Conservation (phyloP, 2,329 filamentous ascomycete genomes). For the Claviceps capensis region DNA sequence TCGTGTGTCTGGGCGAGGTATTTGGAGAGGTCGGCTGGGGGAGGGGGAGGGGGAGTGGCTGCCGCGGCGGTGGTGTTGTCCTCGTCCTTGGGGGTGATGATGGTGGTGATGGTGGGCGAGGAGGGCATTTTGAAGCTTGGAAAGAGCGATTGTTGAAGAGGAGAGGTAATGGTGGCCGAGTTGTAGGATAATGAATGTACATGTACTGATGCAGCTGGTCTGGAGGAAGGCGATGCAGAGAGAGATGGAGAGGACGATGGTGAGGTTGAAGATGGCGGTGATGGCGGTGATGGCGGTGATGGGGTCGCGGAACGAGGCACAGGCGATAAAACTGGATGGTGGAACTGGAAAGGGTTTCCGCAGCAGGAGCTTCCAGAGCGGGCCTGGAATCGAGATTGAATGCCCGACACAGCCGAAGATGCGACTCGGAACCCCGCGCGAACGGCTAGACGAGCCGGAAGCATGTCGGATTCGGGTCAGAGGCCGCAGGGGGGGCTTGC, state of each 20-base stretch:
- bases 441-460: constrained; percentile 1
- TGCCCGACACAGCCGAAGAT: background rate
- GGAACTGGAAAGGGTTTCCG: background rate
- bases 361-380: constrained; percentile 4
- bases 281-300: background rate
- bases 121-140: constrained; percentile 3
- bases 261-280: background rate
- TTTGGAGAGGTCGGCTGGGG: constrained; percentile 5
- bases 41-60: background rate
- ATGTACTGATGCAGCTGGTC: background rate
- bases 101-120: background rate
- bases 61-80: too few relatives aligned
- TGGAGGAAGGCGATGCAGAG: background rate
- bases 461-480: background rate
- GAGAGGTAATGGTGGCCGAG: background rate
- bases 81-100: background rate
- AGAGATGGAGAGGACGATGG: background rate
- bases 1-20: constrained; percentile 53
- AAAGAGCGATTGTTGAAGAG: background rate
- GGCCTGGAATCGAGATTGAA: background rate
- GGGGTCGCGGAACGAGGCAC: background rate
- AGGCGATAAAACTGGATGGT: background rate
- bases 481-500: background rate
- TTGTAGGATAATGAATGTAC: background rate
- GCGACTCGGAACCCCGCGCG: background rate